Evolutionary conservation across 495 filamentous ascomycete genomes (phyloP), one percentile per base, ranked within the genome.

Genomic region (Usnea hakonensis): DNA sequence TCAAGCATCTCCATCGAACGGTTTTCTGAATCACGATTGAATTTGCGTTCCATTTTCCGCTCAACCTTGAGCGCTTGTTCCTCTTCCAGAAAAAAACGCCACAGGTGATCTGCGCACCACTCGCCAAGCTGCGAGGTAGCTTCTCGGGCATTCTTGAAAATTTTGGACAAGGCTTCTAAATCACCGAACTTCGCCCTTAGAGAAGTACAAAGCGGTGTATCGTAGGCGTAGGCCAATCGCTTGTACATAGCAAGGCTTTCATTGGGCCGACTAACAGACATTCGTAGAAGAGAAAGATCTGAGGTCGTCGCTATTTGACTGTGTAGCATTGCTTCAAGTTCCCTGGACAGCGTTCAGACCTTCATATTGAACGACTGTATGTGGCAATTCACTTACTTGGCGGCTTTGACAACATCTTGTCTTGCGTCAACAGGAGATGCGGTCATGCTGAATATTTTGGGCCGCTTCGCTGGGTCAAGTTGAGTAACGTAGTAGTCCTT

Each of bases 361-460:
- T 16, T 26, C 41, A 9, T 35, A 43, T 3, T 37, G 16, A 35
- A 38, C 6, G 6, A 35, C 16, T 8, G 1, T 46, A 17, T 32
- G 3, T 6, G 21, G 19, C n/a, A 33, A 21, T 52, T 16, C 6
- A 23, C 38, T 23, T 73, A 86, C 81, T 67, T 71, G 21, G 90
- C 91, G 59, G 88, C 88, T 44, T 83, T 75, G 26, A 82, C 75
- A 30, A 90, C 81, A 67, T 94, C 84, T 0, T 80, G 78, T 66
- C 88, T 86, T 3, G 87, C 85, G 76, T 97, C 93, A n/a, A 97
- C 87, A 2, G 94, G 94, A 13, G 93, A 97, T 19, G 94, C 94
- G 11, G 94, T 99, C 93, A 99, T 96, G 21, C 93, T 94, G 68
- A 99, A 89, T 28, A 99, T 85, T 60, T 87, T 87, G 17, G 94